Conservation (phyloP, 2,329 filamentous ascomycete species). For the Tolypocladium album region DNA sequence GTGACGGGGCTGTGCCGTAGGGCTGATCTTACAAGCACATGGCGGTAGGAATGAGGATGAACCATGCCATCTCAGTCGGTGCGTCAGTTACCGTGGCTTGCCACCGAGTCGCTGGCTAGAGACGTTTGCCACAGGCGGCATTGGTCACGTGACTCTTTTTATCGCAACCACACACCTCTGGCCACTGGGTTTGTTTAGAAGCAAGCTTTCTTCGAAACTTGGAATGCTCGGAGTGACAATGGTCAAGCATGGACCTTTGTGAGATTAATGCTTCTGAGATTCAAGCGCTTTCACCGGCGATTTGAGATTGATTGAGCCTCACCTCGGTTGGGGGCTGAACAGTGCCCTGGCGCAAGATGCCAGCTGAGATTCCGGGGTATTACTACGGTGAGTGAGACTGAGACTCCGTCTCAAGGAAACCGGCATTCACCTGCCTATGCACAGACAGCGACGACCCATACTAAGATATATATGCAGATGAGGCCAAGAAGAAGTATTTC, state of each 20-base stretch:
- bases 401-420: neutral
- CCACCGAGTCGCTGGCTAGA: neutral
- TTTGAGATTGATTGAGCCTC: neutral
- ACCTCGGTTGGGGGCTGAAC: neutral
- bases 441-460: neutral
- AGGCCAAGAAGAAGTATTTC: constrained; percentile 55
- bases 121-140: neutral
- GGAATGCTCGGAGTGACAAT: neutral
- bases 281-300: neutral
- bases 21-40: neutral
- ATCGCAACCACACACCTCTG: neutral
- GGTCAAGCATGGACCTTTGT: neutral
- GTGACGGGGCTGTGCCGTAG: neutral
- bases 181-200: too few species aligned
- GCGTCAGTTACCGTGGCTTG: too few species aligned
- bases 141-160: neutral
- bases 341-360: constrained; percentile 13
- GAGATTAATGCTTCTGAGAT: neutral
- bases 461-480: constrained; percentile 27
- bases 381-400: constrained; percentile 36
- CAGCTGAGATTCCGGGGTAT: constrained; percentile 37
- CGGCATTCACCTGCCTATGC: neutral
- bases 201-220: neutral
- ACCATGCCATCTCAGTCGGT: neutral
- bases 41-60: neutral